Conservation (phyloP, 768 basidiomycete species). For the Cubamyces sp. region DNA sequence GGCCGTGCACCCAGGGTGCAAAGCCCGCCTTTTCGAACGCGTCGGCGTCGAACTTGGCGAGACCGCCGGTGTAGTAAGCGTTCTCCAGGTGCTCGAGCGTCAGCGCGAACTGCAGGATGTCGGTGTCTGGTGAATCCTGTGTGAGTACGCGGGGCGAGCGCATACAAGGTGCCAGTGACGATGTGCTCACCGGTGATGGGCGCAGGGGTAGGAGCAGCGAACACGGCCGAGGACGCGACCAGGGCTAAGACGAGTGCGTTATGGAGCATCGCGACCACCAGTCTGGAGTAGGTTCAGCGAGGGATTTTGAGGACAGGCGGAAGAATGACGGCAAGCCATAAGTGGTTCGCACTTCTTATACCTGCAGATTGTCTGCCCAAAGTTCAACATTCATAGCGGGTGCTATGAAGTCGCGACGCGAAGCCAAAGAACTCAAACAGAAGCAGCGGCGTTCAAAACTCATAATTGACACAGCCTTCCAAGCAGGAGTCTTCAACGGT, state of each 20-base stretch:
- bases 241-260: conserved; percentile 16
- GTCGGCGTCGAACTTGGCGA: conserved; percentile 47
- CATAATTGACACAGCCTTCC: no score
- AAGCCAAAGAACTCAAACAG: no score
- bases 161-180: no score
- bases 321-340: no score
- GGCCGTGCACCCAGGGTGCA: conserved; percentile 50
- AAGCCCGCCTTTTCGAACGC: conserved; percentile 54
- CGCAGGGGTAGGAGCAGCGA: conserved; percentile 22
- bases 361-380: no score
- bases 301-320: not conserved
- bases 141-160: not conserved
- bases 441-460: no score
- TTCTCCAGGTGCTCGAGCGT: conserved; percentile 51
- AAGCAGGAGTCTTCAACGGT: no score
- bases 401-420: no score
- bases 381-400: no score
- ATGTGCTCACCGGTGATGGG: conserved; percentile 19
- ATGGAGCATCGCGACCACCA: not conserved
- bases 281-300: no score
- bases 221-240: conserved; percentile 12
- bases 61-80: conserved; percentile 46
- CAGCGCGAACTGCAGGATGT: conserved; percentile 50
- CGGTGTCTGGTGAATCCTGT: conserved; percentile 23
- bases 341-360: no score